A percentile compares a stretch with the other conserved stretches of the same genome.
phyloP scores from a whole-genome alignment of 164 flowering plant genomes.

The Vitis riparia region DNA sequence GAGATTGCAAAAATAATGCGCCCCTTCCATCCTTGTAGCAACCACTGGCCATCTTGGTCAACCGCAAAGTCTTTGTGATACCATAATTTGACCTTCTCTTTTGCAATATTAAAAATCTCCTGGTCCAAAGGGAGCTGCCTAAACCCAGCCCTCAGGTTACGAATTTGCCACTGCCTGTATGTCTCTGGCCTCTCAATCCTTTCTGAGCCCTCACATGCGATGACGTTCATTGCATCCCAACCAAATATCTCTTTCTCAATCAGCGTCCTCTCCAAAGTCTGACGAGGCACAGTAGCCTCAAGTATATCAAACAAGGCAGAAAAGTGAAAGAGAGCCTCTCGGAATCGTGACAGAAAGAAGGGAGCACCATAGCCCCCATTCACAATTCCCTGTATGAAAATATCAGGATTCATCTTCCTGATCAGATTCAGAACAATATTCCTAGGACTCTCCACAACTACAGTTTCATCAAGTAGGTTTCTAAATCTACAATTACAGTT shows the following conservation, averaged over 20 bases:
- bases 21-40: conserved; percentile 56
- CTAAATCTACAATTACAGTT: conserved; percentile 29
- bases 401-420: conserved; percentile 36
- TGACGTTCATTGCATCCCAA: conserved; percentile 40
- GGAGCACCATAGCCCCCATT: conserved; percentile 47
- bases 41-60: conserved; percentile 41
- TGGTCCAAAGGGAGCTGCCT: conserved; percentile 33
- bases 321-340: conserved; percentile 49
- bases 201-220: conserved; percentile 46
- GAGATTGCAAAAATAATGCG: conserved; percentile 41
- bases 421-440: conserved; percentile 36
- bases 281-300: conserved; percentile 36
- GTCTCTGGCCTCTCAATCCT: conserved; percentile 53
- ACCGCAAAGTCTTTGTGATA: conserved; percentile 46
- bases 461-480: conserved; percentile 41
- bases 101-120: conserved; percentile 27
- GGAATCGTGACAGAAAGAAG: conserved; percentile 48
- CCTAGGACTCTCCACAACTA: conserved; percentile 36
- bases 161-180: conserved; percentile 48
- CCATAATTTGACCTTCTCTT: conserved; percentile 17
- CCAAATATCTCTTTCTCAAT: conserved; percentile 39
- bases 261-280: conserved; percentile 33
- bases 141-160: conserved; percentile 42
- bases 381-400: conserved; percentile 32
- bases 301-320: conserved; percentile 49